Evolutionary conservation across 495 filamentous ascomycete genomes (phyloP).

Genomic region (Hypoxylon perforatum): DNA sequence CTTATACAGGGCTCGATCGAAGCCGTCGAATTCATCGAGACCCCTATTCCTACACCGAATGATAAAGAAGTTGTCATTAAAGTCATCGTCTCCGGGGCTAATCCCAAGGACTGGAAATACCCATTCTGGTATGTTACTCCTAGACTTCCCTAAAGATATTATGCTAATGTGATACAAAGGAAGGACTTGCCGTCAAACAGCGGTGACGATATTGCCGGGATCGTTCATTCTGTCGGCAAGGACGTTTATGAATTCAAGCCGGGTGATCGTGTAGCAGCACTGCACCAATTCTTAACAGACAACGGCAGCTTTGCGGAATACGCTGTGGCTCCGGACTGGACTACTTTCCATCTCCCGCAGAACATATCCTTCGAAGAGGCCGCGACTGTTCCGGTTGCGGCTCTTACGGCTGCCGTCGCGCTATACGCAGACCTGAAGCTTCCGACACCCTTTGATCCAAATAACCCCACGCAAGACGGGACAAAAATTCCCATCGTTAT

Average conservation of each 20-base stretch:
- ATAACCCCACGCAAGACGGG: constrained; percentile 6
- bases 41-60: constrained; percentile 18
- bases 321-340: constrained; percentile 49
- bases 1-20: constrained; percentile 22
- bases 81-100: constrained; percentile 35
- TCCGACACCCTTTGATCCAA: constrained; percentile 29
- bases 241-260: constrained; percentile 54
- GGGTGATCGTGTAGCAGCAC: constrained; percentile 56
- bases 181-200: constrained; percentile 34
- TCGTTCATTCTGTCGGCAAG: constrained; percentile 51
- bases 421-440: constrained; percentile 49
- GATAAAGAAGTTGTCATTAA: constrained; percentile 58
- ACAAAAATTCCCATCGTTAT: constrained; percentile 43
- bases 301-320: constrained; percentile 55
- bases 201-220: constrained; percentile 58
- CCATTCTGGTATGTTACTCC: constrained; percentile 1
- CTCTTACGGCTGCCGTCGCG: constrained; percentile 53
- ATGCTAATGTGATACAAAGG: constrained; percentile 1
- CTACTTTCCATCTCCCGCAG: constrained; percentile 55
- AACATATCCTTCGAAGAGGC: constrained; percentile 56
- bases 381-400: constrained; percentile 54
- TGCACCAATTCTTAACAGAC: constrained; percentile 46
- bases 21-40: constrained; percentile 12
- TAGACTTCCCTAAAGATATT: not conserved
- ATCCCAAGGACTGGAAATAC: constrained; percentile 50